These are phyloP conservation scores for Sideroxylon spinosum DNA, from an alignment of 179 eudicot genomes.

Conservation along the genomic window DNA sequence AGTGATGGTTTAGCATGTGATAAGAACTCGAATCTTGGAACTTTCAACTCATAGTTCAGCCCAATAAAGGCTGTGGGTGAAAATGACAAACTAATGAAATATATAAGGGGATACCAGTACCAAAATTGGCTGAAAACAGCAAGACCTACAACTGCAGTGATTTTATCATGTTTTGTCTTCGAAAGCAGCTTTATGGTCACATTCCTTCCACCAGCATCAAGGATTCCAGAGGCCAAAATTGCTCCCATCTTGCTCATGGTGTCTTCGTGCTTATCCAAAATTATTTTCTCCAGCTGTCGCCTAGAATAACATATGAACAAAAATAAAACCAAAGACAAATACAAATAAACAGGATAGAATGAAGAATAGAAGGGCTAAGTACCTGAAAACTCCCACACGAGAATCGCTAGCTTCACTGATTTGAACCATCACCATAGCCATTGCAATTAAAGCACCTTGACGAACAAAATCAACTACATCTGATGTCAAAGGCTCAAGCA, in stretches of 20 bases:
- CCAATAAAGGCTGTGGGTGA: constrained; percentile 95
- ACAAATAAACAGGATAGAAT: neutral
- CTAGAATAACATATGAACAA: constrained; percentile 28
- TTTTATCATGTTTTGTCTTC: constrained; percentile 83
- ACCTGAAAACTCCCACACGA: constrained; percentile 97
- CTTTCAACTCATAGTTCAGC: constrained; percentile 82
- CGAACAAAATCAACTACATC: constrained; percentile 98
- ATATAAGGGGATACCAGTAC: constrained; percentile 98
- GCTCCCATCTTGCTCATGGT: constrained; percentile 99
- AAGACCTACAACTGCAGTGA: constrained; percentile 91
- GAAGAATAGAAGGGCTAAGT: neutral
- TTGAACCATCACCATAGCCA: constrained; percentile 99
- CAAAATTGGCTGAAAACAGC: constrained; percentile 97
- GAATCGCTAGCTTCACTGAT: constrained; percentile 91
- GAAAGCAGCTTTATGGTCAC: constrained; percentile 92
- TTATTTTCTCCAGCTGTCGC: constrained; percentile 90
- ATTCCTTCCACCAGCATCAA: constrained; percentile 97
- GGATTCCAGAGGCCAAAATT: constrained; percentile 89
- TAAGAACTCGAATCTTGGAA: constrained; percentile 81
- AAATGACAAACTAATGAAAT: constrained; percentile 85
- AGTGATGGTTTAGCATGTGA: constrained; percentile 88
- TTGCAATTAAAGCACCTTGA: constrained; percentile 95
- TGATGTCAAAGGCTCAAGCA: constrained; percentile 91
- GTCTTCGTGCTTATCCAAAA: constrained; percentile 96
- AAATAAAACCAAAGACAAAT: neutral